phyloP scores from a whole-genome alignment of 1,284 basidiomycete genomes.

The Earliella scabrosa region DNA sequence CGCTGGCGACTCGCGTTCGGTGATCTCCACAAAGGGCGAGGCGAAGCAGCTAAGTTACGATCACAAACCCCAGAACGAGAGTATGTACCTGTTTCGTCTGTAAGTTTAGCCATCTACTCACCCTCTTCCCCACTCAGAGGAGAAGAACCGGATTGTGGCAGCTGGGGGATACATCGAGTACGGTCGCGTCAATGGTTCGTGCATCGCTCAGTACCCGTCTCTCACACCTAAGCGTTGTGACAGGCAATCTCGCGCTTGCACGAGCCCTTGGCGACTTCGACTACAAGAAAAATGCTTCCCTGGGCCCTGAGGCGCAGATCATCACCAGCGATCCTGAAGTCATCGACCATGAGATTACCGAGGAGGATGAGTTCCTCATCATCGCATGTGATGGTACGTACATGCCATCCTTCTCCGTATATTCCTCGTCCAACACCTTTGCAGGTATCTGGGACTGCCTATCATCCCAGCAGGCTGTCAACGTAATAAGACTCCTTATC shows the following conservation, averaged over 20 bases:
- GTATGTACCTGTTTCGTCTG: conserved; percentile 45
- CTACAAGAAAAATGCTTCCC: conserved; percentile 92
- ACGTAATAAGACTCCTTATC: conserved; percentile 86
- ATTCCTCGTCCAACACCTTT: not conserved
- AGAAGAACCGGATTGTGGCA: conserved; percentile 85
- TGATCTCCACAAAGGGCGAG: conserved; percentile 86
- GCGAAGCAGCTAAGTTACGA: conserved; percentile 92
- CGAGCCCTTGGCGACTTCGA: conserved; percentile 98
- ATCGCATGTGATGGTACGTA: conserved; percentile 94
- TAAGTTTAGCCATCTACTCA: conserved; percentile 1
- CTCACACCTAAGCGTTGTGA: conserved; percentile 11
- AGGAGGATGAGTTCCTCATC: conserved; percentile 96
- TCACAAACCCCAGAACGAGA: conserved; percentile 92
- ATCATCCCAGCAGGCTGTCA: conserved; percentile 90
- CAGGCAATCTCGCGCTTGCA: conserved; percentile 95
- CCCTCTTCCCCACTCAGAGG: conserved; percentile 50
- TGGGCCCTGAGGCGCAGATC: conserved; percentile 90
- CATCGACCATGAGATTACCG: conserved; percentile 77
- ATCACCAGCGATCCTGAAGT: conserved; percentile 97
- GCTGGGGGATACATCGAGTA: conserved; percentile 99
- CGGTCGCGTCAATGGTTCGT: conserved; percentile 92
- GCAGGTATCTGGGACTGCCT: conserved; percentile 99
- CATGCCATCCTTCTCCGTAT: not conserved
- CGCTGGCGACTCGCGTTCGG: conserved; percentile 94
- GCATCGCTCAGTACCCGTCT: not conserved